Evolutionary conservation across 164 flowering plant genomes (phyloP).

Genomic region (Dillenia turbinata): DNA sequence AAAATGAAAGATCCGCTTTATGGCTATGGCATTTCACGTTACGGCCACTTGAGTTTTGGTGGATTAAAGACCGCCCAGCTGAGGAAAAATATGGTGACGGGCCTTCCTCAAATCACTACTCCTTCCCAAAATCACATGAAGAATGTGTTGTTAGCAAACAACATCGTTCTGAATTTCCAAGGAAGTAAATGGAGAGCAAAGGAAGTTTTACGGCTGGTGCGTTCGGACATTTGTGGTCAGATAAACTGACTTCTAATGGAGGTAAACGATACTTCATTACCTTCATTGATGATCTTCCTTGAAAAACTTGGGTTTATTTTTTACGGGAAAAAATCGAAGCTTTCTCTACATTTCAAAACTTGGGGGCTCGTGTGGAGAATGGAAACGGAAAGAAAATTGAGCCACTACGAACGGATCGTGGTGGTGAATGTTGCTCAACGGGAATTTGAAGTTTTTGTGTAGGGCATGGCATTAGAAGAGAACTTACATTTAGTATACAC

Average conservation of each 20-base stretch:
- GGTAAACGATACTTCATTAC: constrained; percentile 5
- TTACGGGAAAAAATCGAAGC: constrained; percentile 5
- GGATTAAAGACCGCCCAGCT: constrained; percentile 7
- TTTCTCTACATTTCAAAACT: constrained; percentile 7
- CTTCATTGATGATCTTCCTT: constrained; percentile 3
- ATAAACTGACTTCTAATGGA: constrained; percentile 12
- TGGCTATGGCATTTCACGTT: constrained; percentile 8
- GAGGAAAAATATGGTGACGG: constrained; percentile 4
- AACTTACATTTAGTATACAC: constrained; percentile 4
- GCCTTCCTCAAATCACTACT: constrained; percentile 5
- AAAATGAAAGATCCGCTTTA: constrained; percentile 7
- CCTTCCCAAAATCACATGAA: constrained; percentile 10
- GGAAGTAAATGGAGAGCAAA: constrained; percentile 12
- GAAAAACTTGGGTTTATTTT: constrained; percentile 14
- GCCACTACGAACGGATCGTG: constrained; percentile 4
- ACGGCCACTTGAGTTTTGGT: constrained; percentile 9
- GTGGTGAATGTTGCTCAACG: constrained; percentile 10
- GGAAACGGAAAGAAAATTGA: constrained; percentile 7
- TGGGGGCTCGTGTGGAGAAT: constrained; percentile 5
- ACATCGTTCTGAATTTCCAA: constrained; percentile 3
- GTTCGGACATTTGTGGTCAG: constrained; percentile 9
- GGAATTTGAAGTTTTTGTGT: constrained; percentile 10
- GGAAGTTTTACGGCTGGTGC: constrained; percentile 5
- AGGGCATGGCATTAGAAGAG: not conserved
- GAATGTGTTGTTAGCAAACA: constrained; percentile 6